Percentiles rank a stretch among this genome's conserved stretches.
phyloP scores from a whole-genome alignment of 352 stramenopile species.

The Globisporangium perplexum region DNA sequence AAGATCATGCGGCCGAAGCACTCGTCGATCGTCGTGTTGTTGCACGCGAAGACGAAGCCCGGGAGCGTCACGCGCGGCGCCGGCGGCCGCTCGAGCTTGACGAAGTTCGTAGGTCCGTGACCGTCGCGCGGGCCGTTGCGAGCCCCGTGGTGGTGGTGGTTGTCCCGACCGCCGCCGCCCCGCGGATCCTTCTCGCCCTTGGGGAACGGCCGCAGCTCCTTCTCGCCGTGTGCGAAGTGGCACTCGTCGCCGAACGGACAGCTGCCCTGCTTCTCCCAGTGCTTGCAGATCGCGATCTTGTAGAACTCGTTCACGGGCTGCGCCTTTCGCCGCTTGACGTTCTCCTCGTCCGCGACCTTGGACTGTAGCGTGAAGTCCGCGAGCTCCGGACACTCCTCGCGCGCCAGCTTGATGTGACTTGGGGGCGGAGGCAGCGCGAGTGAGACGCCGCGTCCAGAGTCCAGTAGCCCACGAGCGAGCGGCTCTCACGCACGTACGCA shows the following conservation, averaged over 20 bases:
- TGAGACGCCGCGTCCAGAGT: no score
- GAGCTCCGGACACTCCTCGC: constrained; percentile 90
- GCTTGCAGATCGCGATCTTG: constrained; percentile 97
- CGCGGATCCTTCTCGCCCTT: constrained; percentile 62
- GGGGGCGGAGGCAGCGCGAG: no score
- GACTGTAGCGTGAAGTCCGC: constrained; percentile 93
- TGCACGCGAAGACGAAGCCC: constrained; percentile 84
- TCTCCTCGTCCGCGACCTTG: constrained; percentile 89
- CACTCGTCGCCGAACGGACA: constrained; percentile 97
- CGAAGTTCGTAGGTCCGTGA: neutral
- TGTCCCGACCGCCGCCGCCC: constrained; percentile 6
- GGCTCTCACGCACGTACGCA: no score
- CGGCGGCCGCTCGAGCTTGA: constrained; percentile 1
- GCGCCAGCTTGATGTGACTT: constrained; percentile 91
- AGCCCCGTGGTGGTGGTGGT: constrained; percentile 6
- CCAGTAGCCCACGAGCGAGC: no score
- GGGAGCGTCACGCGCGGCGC: constrained; percentile 28
- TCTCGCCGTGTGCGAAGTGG: constrained; percentile 96
- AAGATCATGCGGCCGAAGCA: constrained; percentile 86
- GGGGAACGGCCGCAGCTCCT: constrained; percentile 87
- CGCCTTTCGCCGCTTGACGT: constrained; percentile 79
- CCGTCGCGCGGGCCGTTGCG: constrained; percentile 6
- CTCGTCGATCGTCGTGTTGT: constrained; percentile 76
- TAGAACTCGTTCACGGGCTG: constrained; percentile 95
- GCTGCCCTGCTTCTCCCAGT: constrained; percentile 93